Evolutionary conservation across 31 red algal genomes (phyloP), one percentile per base, ranked within the genome.

Genomic region (Asparagopsis taxiformis): DNA sequence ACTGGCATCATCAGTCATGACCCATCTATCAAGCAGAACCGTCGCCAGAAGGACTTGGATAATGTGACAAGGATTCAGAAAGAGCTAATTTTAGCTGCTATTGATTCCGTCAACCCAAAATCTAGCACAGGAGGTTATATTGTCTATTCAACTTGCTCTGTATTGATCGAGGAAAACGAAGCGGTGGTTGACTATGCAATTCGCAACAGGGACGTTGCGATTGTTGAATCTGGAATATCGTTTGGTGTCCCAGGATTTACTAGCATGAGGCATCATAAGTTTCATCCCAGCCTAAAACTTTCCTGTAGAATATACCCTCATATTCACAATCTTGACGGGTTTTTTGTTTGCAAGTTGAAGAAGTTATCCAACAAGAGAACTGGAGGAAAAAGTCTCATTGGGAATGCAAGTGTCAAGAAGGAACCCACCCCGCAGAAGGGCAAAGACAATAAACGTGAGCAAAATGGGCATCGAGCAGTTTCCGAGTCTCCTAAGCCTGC

Each of bases 1-100:
- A 94, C 95, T n/a, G 95, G 95, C 13, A 80, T 98, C 56, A 98
- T 98, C 28, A 90, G 79, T 32, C 95, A 98, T 67, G 95, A 98
- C 66, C 70, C 85, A 21, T 66, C 72, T 31, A 82, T 98, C 44
- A 94, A 94, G 31, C 78, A 68, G 62, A 88, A 82, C 53, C 75
- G 95, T 2, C 75, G 77, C 2, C 38, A 82, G 28, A 76, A 77
- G 34, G 90, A 93, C 62, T 54, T 98, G 53, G 66, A 72, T 1
- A 84, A 79, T 15, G 87, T 72, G 58, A 90, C 87, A 23, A 34
- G 73, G n/a, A 79, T 98, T 55, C 95, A 98, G 60, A 98, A 98
- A 55, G 77, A 98, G 69, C 56, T 98, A 2, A 74, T 98, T 16
- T 74, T 94, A 26, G 79, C 95, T 10, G 95, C 95, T 1, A 91